These are phyloP conservation scores for Septoria linicola DNA, from an alignment of 2,329 filamentous ascomycete species.

Conservation along the genomic window DNA sequence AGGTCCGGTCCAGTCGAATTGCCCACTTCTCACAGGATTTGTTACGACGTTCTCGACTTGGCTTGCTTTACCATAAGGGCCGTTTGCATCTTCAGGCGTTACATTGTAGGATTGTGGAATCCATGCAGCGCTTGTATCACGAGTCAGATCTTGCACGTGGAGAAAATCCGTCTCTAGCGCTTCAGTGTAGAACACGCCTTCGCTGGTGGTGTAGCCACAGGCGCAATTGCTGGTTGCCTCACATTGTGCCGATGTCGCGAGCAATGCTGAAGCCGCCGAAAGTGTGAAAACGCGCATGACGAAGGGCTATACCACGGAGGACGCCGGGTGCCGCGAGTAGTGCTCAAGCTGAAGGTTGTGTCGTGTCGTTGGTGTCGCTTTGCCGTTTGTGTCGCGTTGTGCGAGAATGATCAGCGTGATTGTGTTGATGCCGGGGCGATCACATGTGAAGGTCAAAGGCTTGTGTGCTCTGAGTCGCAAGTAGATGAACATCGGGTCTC, in stretches of 20 bases:
- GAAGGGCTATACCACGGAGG: background rate
- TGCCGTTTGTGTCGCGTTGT: background rate
- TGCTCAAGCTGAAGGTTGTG: background rate
- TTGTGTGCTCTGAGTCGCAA: background rate
- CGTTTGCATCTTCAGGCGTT: conserved; percentile 56
- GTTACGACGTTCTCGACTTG: conserved; percentile 56
- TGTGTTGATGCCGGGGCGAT: background rate
- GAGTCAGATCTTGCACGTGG: conserved; percentile 46
- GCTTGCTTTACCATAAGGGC: conserved; percentile 66
- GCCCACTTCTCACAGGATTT: conserved; percentile 48
- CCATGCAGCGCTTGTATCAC: conserved; percentile 54
- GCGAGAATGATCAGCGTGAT: background rate
- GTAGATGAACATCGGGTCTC: background rate
- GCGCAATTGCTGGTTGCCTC: conserved; percentile 55
- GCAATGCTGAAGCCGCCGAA: background rate
- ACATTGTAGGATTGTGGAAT: conserved; percentile 66
- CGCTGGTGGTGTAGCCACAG: conserved; percentile 66
- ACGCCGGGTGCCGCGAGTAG: background rate
- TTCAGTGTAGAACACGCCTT: conserved; percentile 63
- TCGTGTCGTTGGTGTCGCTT: background rate
- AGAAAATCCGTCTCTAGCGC: conserved; percentile 71
- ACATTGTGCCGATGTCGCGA: background rate
- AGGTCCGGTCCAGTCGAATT: conserved; percentile 43
- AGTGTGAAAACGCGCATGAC: background rate
- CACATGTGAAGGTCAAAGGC: background rate